Conservation (phyloP, 1,139 yeast genomes). For the Diutina neorugosa region DNA sequence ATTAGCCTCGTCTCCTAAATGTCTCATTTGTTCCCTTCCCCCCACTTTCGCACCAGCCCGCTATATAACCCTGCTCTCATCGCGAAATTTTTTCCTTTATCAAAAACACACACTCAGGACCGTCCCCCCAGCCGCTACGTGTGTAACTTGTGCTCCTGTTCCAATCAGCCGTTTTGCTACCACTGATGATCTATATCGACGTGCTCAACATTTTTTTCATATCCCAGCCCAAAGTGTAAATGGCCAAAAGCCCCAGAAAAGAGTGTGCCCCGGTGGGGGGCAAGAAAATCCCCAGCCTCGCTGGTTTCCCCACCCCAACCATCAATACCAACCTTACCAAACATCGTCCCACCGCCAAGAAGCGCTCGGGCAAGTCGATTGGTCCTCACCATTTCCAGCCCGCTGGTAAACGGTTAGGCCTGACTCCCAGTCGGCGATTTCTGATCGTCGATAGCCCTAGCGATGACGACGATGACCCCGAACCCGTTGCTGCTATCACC, state of each 20-base stretch:
- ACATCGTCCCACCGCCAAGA: not conserved
- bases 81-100: not conserved
- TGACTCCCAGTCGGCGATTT: not conserved
- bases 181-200: conserved; percentile 1
- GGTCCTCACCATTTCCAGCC: not conserved
- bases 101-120: not conserved
- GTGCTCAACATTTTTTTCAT: conserved; percentile 2
- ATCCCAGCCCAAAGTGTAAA: conserved; percentile 3
- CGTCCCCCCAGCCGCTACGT: not conserved
- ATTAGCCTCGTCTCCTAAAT: too few species aligned
- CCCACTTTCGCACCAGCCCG: not conserved
- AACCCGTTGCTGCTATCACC: not conserved
- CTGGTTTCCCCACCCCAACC: not conserved
- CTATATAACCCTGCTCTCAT: conserved; percentile 1
- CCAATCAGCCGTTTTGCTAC: not conserved
- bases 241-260: conserved; percentile 4
- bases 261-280: conserved; percentile 3
- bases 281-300: not conserved
- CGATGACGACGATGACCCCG: conserved; percentile 1
- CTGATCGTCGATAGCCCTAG: not conserved
- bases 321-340: not conserved
- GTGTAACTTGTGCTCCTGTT: not conserved
- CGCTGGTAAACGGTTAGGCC: not conserved
- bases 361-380: not conserved
- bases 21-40: not conserved